Percentiles rank a stretch among this genome's conserved stretches.
phyloP scores from a whole-genome alignment of 2,329 filamentous ascomycete genomes.

The Phaeoacremonium minimum region DNA sequence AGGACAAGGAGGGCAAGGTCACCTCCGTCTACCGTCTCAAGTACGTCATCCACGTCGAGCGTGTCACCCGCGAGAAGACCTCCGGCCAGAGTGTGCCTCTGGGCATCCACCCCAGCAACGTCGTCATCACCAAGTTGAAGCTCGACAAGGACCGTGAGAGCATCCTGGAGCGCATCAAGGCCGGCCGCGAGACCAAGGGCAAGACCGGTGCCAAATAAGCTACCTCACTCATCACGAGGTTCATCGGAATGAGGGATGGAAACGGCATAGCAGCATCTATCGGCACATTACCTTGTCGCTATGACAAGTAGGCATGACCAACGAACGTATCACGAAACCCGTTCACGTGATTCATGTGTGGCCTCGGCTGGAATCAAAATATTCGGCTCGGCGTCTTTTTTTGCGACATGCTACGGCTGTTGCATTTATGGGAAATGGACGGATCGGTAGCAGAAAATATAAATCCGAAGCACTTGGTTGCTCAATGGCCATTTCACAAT shows the following conservation, averaged over 20 bases:
- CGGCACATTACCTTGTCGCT: too few relatives aligned
- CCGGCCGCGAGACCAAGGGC: constrained; percentile 74
- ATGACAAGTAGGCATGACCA: too few relatives aligned
- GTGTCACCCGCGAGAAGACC: constrained; percentile 93
- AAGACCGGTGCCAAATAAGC: constrained; percentile 54
- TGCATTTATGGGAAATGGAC: too few relatives aligned
- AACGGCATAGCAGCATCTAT: constrained; percentile 1
- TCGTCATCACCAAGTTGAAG: constrained; percentile 98
- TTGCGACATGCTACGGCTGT: too few relatives aligned
- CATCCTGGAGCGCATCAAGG: constrained; percentile 81
- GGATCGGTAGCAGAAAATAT: constrained; percentile 27
- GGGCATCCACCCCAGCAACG: constrained; percentile 93
- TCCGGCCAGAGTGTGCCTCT: constrained; percentile 94
- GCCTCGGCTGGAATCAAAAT: too few relatives aligned
- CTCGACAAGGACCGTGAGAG: constrained; percentile 90
- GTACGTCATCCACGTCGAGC: constrained; percentile 96
- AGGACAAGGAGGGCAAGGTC: constrained; percentile 98
- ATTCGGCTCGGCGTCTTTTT: too few relatives aligned
- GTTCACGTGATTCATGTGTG: too few relatives aligned
- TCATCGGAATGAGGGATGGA: too few relatives aligned
- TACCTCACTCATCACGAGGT: too few relatives aligned
- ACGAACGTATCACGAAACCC: too few relatives aligned
- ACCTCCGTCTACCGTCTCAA: constrained; percentile 97
- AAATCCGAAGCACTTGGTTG: constrained; percentile 42
- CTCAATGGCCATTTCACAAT: constrained; percentile 71